These are phyloP conservation scores for Candida xyloterini DNA, from an alignment of 805 yeast genomes.

Conservation along the genomic window DNA sequence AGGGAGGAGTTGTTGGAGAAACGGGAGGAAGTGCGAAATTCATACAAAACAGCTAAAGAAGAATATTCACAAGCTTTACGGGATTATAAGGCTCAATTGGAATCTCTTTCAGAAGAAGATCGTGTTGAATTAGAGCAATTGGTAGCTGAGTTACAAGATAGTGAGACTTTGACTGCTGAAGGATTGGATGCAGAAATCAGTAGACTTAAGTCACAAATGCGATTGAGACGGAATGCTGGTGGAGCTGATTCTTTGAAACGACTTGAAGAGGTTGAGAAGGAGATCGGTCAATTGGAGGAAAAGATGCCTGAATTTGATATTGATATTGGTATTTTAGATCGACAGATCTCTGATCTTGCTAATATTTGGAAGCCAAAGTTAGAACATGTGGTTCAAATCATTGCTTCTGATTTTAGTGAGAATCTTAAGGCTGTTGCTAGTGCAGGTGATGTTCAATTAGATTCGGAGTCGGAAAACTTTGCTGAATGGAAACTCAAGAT, in stretches of 20 bases:
- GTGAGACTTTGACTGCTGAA: slow-evolving; percentile 35
- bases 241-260: slow-evolving; percentile 28
- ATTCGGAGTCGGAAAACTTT: slow-evolving; percentile 48
- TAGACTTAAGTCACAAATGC: slow-evolving; percentile 41
- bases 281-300: slow-evolving; percentile 36
- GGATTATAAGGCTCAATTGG: slow-evolving; percentile 35
- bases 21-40: slow-evolving; percentile 12
- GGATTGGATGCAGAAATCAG: slow-evolving; percentile 37
- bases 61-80: slow-evolving; percentile 20
- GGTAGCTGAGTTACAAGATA: slow-evolving; percentile 33
- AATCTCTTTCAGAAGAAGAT: slow-evolving; percentile 38
- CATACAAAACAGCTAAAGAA: slow-evolving; percentile 21
- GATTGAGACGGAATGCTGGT: slow-evolving; percentile 25
- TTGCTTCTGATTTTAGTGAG: slow-evolving; percentile 62
- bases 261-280: slow-evolving; percentile 38
- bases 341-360: slow-evolving; percentile 30
- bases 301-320: slow-evolving; percentile 37
- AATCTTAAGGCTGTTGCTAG: slow-evolving; percentile 76
- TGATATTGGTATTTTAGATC: slow-evolving; percentile 37
- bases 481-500: slow-evolving; percentile 83
- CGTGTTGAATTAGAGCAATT: slow-evolving; percentile 40
- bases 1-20: slow-evolving; percentile 25
- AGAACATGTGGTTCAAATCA: slow-evolving; percentile 45
- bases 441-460: slow-evolving; percentile 73
- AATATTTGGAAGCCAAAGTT: slow-evolving; percentile 62